Percentiles rank a stretch among this genome's conserved stretches.
These are phyloP conservation scores for Crithidia mellificae DNA, from an alignment of 208 protist genomes.

Conservation along the genomic window DNA sequence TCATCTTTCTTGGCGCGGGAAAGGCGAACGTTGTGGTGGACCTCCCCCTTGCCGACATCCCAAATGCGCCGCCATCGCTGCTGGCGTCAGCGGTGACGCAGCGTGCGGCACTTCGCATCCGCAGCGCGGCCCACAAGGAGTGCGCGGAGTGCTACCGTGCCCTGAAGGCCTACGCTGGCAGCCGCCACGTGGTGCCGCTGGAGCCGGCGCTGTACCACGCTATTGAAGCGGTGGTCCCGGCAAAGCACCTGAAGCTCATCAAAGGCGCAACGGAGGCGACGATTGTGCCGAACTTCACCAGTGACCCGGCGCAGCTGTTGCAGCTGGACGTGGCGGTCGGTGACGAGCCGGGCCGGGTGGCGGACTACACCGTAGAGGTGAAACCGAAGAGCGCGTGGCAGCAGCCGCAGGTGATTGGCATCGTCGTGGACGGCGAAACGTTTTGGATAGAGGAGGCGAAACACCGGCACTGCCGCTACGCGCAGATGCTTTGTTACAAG, in stretches of 20 bases:
- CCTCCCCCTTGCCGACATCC: conserved; percentile 10
- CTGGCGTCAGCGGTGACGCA: conserved; percentile 1
- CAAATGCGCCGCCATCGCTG: neutral
- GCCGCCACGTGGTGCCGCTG: conserved; percentile 24
- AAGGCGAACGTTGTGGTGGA: conserved; percentile 39
- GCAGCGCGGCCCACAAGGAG: conserved; percentile 19
- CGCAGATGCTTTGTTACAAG: conserved; percentile 57
- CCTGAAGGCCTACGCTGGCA: conserved; percentile 35
- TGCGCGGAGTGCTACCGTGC: conserved; percentile 35
- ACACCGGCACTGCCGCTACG: conserved; percentile 61
- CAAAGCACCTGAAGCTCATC: conserved; percentile 21
- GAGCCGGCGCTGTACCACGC: conserved; percentile 14
- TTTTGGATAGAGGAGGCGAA: conserved; percentile 56
- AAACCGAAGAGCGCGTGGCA: conserved; percentile 78
- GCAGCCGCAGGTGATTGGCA: conserved; percentile 55
- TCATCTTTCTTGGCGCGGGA: conserved; percentile 33
- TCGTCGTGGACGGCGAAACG: conserved; percentile 42
- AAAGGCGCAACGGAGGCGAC: conserved; percentile 27
- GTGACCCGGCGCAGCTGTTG: conserved; percentile 28
- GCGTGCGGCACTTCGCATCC: conserved; percentile 30
- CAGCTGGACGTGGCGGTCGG: conserved; percentile 5
- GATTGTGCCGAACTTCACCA: conserved; percentile 47
- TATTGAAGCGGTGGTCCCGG: conserved; percentile 25
- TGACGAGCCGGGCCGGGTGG: conserved; percentile 11
- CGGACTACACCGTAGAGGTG: conserved; percentile 61